These are phyloP conservation scores for Rhodotorula paludigena DNA, from an alignment of 768 basidiomycete species.

Conservation along the genomic window DNA sequence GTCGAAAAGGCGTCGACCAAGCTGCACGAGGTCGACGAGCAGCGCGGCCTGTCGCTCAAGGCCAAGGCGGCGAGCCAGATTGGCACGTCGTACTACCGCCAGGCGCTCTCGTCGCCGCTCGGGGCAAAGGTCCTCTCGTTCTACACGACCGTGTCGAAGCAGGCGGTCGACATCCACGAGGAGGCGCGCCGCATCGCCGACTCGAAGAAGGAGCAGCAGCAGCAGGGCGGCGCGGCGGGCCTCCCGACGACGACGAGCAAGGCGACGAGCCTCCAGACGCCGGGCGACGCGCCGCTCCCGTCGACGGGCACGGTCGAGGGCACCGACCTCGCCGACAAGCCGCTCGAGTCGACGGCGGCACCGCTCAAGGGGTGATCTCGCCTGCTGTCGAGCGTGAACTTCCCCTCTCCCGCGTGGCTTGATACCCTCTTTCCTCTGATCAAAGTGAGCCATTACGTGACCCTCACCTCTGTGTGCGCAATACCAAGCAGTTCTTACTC, in stretches of 20 bases:
- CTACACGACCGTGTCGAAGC: conserved; percentile 32
- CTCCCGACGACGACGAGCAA: neutral
- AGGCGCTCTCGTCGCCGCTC: conserved; percentile 19
- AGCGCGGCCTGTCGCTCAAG: conserved; percentile 66
- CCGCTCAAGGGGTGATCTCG: neutral
- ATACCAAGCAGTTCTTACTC: conserved; percentile 1
- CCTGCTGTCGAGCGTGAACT: neutral
- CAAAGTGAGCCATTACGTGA: neutral
- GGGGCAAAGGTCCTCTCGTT: conserved; percentile 30
- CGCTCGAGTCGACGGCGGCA: conserved; percentile 23
- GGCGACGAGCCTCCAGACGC: neutral
- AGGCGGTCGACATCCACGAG: conserved; percentile 24
- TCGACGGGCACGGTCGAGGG: neutral
- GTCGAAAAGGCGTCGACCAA: conserved; percentile 63
- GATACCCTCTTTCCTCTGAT: too few relatives aligned
- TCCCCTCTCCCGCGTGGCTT: neutral
- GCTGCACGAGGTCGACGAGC: conserved; percentile 70
- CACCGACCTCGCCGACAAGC: conserved; percentile 3
- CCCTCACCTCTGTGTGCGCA: neutral
- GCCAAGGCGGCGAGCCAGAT: conserved; percentile 59
- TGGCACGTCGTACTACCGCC: neutral
- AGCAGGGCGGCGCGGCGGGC: too few relatives aligned
- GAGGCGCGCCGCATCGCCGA: conserved; percentile 32
- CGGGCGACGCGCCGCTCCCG: neutral
- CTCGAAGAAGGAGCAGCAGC: conserved; percentile 20